phyloP scores from a whole-genome alignment of 2,329 filamentous ascomycete species.

The Fusarium clavum region DNA sequence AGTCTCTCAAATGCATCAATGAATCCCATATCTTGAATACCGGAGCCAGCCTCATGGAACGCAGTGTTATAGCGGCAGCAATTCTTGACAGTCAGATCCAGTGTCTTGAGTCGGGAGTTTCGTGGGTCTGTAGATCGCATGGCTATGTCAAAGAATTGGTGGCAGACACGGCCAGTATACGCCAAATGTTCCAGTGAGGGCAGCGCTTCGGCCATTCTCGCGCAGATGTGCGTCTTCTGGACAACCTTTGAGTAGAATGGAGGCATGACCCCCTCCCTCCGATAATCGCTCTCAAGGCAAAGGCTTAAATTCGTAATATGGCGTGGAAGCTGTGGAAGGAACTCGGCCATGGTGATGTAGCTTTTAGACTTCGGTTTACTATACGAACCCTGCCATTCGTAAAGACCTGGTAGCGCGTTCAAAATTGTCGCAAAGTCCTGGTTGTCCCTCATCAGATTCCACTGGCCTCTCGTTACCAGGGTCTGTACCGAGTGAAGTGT shows the following conservation, averaged over 20 bases:
- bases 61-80: constrained; percentile 70
- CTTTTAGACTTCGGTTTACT: constrained; percentile 80
- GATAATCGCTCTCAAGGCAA: constrained; percentile 78
- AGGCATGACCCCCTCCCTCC: constrained; percentile 70
- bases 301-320: constrained; percentile 73
- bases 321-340: constrained; percentile 67
- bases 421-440: constrained; percentile 73
- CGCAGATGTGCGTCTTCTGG: constrained; percentile 72
- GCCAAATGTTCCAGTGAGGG: constrained; percentile 74
- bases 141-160: constrained; percentile 72
- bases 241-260: constrained; percentile 71
- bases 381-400: constrained; percentile 71
- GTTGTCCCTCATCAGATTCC: constrained; percentile 76
- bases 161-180: constrained; percentile 79
- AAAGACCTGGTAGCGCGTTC: constrained; percentile 72
- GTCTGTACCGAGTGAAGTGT: constrained; percentile 69
- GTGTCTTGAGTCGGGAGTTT: constrained; percentile 67
- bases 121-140: constrained; percentile 62
- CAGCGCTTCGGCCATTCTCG: constrained; percentile 69
- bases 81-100: constrained; percentile 80
- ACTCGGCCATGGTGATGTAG: constrained; percentile 75
- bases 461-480: constrained; percentile 79
- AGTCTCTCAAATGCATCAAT: constrained; percentile 77
- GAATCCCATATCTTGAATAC: constrained; percentile 78
- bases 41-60: constrained; percentile 73